Base-by-base conservation (phyloP, 2,329 filamentous ascomycete species). In the Aspergillus ochraceus region DNA sequence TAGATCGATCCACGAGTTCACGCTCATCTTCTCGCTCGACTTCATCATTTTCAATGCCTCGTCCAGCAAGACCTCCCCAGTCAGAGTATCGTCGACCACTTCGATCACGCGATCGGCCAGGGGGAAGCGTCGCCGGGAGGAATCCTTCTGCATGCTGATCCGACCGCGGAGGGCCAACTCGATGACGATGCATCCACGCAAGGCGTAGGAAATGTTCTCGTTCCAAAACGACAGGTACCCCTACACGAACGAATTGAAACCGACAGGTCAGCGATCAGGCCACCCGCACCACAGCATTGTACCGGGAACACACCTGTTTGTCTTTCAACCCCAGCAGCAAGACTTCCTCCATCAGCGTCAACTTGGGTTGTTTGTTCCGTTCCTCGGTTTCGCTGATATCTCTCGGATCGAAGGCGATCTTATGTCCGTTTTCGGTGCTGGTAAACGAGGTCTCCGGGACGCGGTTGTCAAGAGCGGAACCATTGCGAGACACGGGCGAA, bases 31-130 rank as follows among this genome's bases (percentile, higher is more conserved):
- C 83, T 99, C 95, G 79, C 92, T 97, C 69, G 91, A 89, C 84
- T 99, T 99, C 94, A 99, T 99, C 93, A 99, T 96, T 84, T 99
- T 99, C 73, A 99, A 83, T 60, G 95, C 91, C 82, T 99, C 95
- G 79, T 99, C 95, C 72, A 99, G 86, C 71, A 99, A 85, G 65
- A 98, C 95, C 81, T 99, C 95, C 69, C 95, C 95, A 6, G 95
- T 99, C 74, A 97, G 84, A 60, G 92, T 94, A 74, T 97, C 94
- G 78, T 99, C 95, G 73, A 98, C 88, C 66, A 99, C 95, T 80
- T 99, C 95, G 77, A 99, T 97, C 69, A 95, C 84, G 68, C 95
- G 87, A 79, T 99, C 95, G 68, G 94, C 89, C 61, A 98, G 83
- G 59, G 94, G 93, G 76, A 97, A 97, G 67, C 94, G 89, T 80